Evolutionary conservation across 805 yeast species (phyloP), one percentile per base, ranked within the genome.

Genomic region (Nakazawaea molendinolei): DNA sequence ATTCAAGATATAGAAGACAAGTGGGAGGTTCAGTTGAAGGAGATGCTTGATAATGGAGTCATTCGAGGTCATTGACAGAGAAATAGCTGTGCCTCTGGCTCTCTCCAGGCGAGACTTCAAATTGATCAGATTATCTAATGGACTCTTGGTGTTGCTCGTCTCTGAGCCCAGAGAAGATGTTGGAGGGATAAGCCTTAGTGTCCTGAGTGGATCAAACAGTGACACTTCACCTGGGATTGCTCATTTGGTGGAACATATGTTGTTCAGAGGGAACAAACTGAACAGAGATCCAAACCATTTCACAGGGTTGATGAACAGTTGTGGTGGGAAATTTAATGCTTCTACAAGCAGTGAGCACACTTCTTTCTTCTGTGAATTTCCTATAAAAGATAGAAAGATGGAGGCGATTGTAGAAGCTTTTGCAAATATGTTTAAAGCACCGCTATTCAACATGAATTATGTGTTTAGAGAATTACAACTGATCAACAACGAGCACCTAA

Each of bases 151-250:
- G 0, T 60, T 90, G 2, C 51, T 92, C 18, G 71, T 92, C 12
- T 84, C 87, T 2, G 96, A 90, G 48, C 79, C 89, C 1, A 59
- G 76, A 0, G 72, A 76, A 12, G 77, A 74, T 29, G 46, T 67
- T 10, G 79, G 83, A 3, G 70, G 92, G 0, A 79, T 84, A 14
- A 76, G 95, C 1, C 48, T 90, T 5, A 73, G 85, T 25, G 86
- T 87, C 2, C 79, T 79, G 3, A 65, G 85, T 0, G 98, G 98
- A 7, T 78, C 95, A 2, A 79, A 77, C 49, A 67, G 77, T 31
- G 97, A 90, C 45, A 90, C 95, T 1, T 63, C 60, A 5, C 76
- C 76, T 0, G 98, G 98, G 0, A 51, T 90, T 24, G 97, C 97
- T 0, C 98, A 90, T 60, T 69, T 86, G 40, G 81, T 94, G 48